Percentiles rank a stretch among this genome's conserved stretches.
Evolutionary conservation across 2,329 filamentous ascomycete genomes (phyloP).

Genomic region (Microdochium bolleyi): DNA sequence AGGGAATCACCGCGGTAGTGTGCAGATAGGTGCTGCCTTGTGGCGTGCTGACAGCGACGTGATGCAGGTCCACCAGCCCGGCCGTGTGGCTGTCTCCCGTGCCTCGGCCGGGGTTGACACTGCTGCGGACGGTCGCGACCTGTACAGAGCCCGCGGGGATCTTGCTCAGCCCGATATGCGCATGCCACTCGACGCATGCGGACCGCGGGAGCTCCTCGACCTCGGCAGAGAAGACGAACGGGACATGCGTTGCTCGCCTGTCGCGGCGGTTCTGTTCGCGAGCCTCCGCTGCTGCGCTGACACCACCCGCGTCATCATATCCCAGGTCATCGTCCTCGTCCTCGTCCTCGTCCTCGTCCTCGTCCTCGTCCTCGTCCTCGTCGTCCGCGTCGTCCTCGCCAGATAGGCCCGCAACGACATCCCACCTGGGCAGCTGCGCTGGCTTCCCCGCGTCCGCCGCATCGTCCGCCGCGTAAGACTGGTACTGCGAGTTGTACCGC

Average conservation of each 20-base stretch:
- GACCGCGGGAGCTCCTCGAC: constrained; percentile 69
- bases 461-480: constrained; percentile 25
- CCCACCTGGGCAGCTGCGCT: constrained; percentile 42
- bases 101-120: not conserved
- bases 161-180: constrained; percentile 48
- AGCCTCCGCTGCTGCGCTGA: not conserved
- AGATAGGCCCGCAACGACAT: constrained; percentile 28
- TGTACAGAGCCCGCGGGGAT: constrained; percentile 14
- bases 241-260: constrained; percentile 22
- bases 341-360: constrained; percentile 12
- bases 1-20: constrained; percentile 7
- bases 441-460: constrained; percentile 14
- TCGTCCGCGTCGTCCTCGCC: constrained; percentile 20
- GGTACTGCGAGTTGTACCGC: constrained; percentile 46
- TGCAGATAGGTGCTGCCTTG: constrained; percentile 13
- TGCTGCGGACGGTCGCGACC: constrained; percentile 3
- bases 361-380: constrained; percentile 20
- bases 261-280: not conserved
- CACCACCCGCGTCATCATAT: constrained; percentile 6
- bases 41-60: constrained; percentile 12
- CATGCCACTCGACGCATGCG: constrained; percentile 79
- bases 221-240: constrained; percentile 68
- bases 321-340: constrained; percentile 8
- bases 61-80: constrained; percentile 11
- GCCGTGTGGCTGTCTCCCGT: not conserved